phyloP scores from a whole-genome alignment of 495 filamentous ascomycete species.

The Platismatia glauca region DNA sequence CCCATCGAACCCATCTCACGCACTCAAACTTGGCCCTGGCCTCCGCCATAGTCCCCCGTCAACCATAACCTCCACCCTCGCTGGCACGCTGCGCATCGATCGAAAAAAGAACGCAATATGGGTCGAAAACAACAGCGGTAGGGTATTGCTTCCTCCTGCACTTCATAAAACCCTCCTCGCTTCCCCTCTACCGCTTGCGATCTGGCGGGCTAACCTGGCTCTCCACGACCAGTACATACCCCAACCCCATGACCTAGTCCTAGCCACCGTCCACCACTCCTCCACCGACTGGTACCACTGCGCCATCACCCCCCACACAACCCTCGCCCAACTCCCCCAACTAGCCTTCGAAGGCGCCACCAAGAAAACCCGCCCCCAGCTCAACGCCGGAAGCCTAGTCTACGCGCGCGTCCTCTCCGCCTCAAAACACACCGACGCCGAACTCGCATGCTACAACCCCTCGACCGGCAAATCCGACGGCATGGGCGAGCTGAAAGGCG shows the following conservation, averaged over 20 bases:
- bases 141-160: slow-evolving; percentile 37
- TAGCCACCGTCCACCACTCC: slow-evolving; percentile 72
- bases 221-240: slow-evolving; percentile 64
- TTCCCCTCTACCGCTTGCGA: background rate
- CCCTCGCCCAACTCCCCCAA: slow-evolving; percentile 70
- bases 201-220: slow-evolving; percentile 29
- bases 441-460: slow-evolving; percentile 80
- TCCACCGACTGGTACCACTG: slow-evolving; percentile 68
- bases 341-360: slow-evolving; percentile 85
- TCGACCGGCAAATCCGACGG: slow-evolving; percentile 85
- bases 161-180: background rate
- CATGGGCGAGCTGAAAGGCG: slow-evolving; percentile 73
- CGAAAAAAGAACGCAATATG: slow-evolving; percentile 69
- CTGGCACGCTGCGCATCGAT: slow-evolving; percentile 72
- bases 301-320: slow-evolving; percentile 57
- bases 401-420: slow-evolving; percentile 73
- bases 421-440: slow-evolving; percentile 74
- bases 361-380: slow-evolving; percentile 79
- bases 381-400: slow-evolving; percentile 64
- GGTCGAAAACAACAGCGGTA: slow-evolving; percentile 59
- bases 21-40: slow-evolving; percentile 79
- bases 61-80: slow-evolving; percentile 62
- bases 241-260: slow-evolving; percentile 65
- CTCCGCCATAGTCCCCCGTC: slow-evolving; percentile 63
- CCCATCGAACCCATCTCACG: slow-evolving; percentile 51